Evolutionary conservation across 352 stramenopile species (phyloP).

Genomic region (Phytophthora crassamura): DNA sequence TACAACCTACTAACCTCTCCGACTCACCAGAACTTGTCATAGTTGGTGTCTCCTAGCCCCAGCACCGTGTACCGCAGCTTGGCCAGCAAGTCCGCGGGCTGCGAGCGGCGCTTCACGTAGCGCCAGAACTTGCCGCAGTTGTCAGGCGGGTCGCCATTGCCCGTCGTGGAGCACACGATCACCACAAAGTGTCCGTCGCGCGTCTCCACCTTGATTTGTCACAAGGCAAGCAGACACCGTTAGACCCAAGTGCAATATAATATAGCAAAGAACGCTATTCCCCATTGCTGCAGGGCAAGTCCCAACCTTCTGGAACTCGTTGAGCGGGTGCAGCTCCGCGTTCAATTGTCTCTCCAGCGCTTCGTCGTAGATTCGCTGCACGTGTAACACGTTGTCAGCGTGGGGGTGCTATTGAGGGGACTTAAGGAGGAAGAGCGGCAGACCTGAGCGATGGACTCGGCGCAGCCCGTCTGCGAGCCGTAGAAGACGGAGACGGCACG

Average conservation of each 20-base stretch:
- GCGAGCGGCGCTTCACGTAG: constrained; percentile 90
- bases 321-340: constrained; percentile 58
- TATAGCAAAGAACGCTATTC: neutral
- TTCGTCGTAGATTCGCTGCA: constrained; percentile 72
- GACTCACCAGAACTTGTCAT: constrained; percentile 94
- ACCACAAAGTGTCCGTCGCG: constrained; percentile 66
- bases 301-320: constrained; percentile 77
- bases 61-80: constrained; percentile 90
- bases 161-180: constrained; percentile 94
- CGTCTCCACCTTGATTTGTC: constrained; percentile 51
- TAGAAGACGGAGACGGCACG: constrained; percentile 71
- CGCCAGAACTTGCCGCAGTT: constrained; percentile 94
- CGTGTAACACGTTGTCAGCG: neutral
- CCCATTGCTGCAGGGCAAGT: neutral
- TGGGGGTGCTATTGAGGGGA: neutral
- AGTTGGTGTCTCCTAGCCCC: constrained; percentile 96
- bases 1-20: neutral
- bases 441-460: constrained; percentile 87
- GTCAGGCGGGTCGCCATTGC: constrained; percentile 95
- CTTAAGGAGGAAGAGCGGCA: neutral
- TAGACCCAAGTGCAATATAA: neutral
- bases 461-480: constrained; percentile 90
- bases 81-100: constrained; percentile 76
- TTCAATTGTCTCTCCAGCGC: constrained; percentile 64
- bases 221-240: neutral